Evolutionary conservation across 352 stramenopile genomes (phyloP), one percentile per base, ranked within the genome.

Genomic region (Hyaloperonospora arabidopsidis): DNA sequence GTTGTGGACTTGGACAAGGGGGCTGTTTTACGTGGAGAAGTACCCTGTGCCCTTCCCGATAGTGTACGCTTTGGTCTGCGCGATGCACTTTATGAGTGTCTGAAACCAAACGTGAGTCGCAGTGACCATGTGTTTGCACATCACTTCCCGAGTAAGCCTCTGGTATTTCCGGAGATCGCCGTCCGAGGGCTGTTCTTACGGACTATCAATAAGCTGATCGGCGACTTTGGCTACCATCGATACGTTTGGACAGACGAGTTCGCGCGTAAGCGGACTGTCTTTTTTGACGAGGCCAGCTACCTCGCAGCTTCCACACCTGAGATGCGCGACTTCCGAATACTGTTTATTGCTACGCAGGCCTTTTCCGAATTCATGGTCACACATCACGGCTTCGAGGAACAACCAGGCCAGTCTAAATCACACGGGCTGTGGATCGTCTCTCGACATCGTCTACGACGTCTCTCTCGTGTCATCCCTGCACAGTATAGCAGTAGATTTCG

Each of bases 201-300:
- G 23, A 75, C 78, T 6, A 78, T 91, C 13, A 73, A 73, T 34
- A 69, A 76, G 11, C 68, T 94, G 13, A 86, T 94, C 22, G 81
- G 78, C 0, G 76, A 92, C 59, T 93, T 91, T 67, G 83, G 83
- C 17, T 90, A 89, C 53, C 80, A 91, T 38, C 76, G 83, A 12
- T 89, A 91, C 45, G 73, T 86, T 19, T 93, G 83, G 83, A 88
- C 75, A 2, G 83, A 93, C 61, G 80, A 93, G 60, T 88, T 88
- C 64, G 84, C 76, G 18, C 69, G 76, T 35, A 78, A 84, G 29
- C 74, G 80, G 43, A 89, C 82, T 7, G 67, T 87, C 10, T 91
- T 93, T 52, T 91, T 93, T 47, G 83, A 93, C 50, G 83, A 93
- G 53, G 83, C 83, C 19, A 90, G 83, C 55, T 93, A 93, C 51